A percentile compares a stretch with the other conserved stretches of the same genome.
phyloP scores from a whole-genome alignment of 2,329 filamentous ascomycete species.

The Pyricularia grisea region DNA sequence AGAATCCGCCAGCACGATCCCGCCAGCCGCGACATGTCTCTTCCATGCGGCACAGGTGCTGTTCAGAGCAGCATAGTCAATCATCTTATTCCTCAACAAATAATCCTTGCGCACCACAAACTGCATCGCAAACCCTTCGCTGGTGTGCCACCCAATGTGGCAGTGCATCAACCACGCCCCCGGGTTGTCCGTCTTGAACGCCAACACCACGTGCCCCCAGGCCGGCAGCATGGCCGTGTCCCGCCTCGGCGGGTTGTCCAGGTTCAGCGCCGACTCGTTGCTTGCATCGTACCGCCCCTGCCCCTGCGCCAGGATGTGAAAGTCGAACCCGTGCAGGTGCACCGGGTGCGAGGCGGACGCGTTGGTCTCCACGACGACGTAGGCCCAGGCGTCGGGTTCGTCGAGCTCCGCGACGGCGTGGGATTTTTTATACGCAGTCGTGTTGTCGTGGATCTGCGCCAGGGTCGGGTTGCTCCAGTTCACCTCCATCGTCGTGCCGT shows the following conservation, averaged over 20 bases:
- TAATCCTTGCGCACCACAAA: constrained; percentile 14
- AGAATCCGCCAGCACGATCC: constrained; percentile 13
- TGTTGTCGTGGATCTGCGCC: constrained; percentile 12
- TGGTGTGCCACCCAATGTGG: constrained; percentile 29
- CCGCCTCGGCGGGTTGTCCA: constrained; percentile 41
- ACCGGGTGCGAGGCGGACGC: constrained; percentile 42
- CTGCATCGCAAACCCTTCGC: constrained; percentile 13
- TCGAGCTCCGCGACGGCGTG: constrained; percentile 20
- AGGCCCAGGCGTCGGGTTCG: constrained; percentile 37
- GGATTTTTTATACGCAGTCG: constrained; percentile 11
- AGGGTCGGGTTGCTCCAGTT: constrained; percentile 22
- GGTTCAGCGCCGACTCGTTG: constrained; percentile 45
- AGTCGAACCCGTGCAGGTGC: constrained; percentile 56
- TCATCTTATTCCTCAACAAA: constrained; percentile 7
- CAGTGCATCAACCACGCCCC: constrained; percentile 47
- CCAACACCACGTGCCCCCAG: constrained; percentile 28
- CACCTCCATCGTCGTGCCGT: constrained; percentile 20
- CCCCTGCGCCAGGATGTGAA: constrained; percentile 45
- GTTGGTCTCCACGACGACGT: constrained; percentile 39
- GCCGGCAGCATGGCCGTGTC: constrained; percentile 35
- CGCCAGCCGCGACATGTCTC: constrained; percentile 1
- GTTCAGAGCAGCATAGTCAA: constrained; percentile 5
- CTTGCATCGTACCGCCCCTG: constrained; percentile 31
- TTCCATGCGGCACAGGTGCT: constrained; percentile 11
- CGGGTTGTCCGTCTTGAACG: constrained; percentile 43